A percentile compares a stretch with the other conserved stretches of the same genome.
Evolutionary conservation across 2,329 filamentous ascomycete species (phyloP).

Genomic region (Aspergillus sp.): DNA sequence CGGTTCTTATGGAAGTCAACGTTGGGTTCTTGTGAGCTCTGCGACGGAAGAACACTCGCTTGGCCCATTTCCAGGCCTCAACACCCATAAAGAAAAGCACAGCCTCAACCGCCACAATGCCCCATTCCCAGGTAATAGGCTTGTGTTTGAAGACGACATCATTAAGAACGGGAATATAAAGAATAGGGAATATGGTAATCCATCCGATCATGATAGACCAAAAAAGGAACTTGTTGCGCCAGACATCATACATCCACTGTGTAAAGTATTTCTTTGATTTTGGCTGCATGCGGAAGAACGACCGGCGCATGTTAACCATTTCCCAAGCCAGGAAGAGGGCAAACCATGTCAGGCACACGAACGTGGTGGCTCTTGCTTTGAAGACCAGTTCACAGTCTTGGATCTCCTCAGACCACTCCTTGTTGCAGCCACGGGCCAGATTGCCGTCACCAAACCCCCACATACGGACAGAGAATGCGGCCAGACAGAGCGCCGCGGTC

Average conservation of each 20-base stretch:
- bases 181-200: slow-evolving; percentile 57
- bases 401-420: slow-evolving; percentile 45
- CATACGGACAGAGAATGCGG: slow-evolving; percentile 64
- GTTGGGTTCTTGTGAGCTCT: too few species aligned
- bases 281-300: slow-evolving; percentile 73
- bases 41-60: slow-evolving; percentile 55
- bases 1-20: too few species aligned
- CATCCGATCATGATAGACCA: slow-evolving; percentile 61
- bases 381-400: slow-evolving; percentile 62
- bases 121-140: slow-evolving; percentile 69
- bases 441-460: slow-evolving; percentile 61
- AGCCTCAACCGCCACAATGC: slow-evolving; percentile 61
- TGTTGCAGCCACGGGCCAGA: slow-evolving; percentile 63
- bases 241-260: slow-evolving; percentile 67
- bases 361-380: slow-evolving; percentile 70
- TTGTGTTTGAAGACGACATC: slow-evolving; percentile 65
- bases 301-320: slow-evolving; percentile 69
- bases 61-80: slow-evolving; percentile 67
- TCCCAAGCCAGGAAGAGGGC: slow-evolving; percentile 78
- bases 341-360: slow-evolving; percentile 74
- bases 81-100: slow-evolving; percentile 63
- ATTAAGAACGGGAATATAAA: slow-evolving; percentile 70
- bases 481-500: slow-evolving; percentile 70
- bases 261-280: slow-evolving; percentile 60
- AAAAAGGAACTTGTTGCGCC: slow-evolving; percentile 72